Evolutionary conservation across 202 grass and related monocot genomes (phyloP), one percentile per base, ranked within the genome.

Genomic region (Dendrocalamus latiflorus): DNA sequence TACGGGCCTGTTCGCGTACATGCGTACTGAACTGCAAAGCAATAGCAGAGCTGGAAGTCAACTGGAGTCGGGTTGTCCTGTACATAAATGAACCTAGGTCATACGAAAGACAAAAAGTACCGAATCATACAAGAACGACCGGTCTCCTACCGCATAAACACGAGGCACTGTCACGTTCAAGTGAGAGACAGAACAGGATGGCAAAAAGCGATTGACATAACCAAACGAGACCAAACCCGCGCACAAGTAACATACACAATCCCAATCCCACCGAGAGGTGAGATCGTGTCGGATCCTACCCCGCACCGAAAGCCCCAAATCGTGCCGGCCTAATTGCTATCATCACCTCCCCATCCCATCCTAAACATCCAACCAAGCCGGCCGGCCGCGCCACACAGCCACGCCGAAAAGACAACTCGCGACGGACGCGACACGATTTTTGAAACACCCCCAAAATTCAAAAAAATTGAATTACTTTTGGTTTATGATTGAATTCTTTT

Each of bases 261-360:
- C 26, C 13, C 59, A 33, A 39, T 67, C 61, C 45, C 48, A 57
- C 38, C 79, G 53, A 22, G 79, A 20, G 45, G 45, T 17, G 30
- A 63, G 56, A 78, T 80, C 69, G 53, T 85, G 81, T 69, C 76
- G 63, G 87, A 85, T 84, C 68, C 76, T 62, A 80, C 86, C 43
- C 68, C 60, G 68, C 75, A 75, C 70, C 71, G 64, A 89, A 89
- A 83, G 88, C 77, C 58, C 60, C 47, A 3, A 0, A 9, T 11
- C 65, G 48, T 65, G 78, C 70, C 50, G 47, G 41, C 83, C 77
- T 37, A 25, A 9, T 57, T 26, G 77, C 72, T 58, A 54, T 44
- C 73, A 68, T 73, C 72, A 26, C 26, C 54, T 22, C n/a, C 12
- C 21, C 13, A 15, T 33, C 4, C 56, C 25, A 1, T 11, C 45